phyloP scores from a whole-genome alignment of 495 filamentous ascomycete genomes.

The Beverwykella pulmonaria region DNA sequence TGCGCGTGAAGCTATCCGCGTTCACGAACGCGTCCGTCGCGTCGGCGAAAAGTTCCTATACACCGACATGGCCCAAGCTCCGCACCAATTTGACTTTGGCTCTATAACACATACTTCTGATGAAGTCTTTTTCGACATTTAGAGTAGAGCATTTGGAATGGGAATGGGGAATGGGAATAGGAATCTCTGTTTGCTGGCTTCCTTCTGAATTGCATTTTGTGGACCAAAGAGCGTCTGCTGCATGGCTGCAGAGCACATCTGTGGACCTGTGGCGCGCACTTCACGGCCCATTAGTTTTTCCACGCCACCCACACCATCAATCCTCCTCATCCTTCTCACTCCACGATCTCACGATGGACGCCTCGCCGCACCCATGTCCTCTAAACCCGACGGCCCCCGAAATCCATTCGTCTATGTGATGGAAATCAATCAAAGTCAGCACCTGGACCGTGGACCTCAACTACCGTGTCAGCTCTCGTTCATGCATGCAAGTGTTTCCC shows the following conservation, averaged over 20 bases:
- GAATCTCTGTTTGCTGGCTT: too few relatives aligned
- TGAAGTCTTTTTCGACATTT: too few relatives aligned
- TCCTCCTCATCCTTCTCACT: neutral
- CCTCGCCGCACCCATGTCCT: neutral
- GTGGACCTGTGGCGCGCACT: too few relatives aligned
- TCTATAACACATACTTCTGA: too few relatives aligned
- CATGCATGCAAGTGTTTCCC: slow-evolving; percentile 1
- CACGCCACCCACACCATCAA: neutral
- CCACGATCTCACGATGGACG: neutral
- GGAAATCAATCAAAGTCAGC: slow-evolving; percentile 1
- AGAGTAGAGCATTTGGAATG: too few relatives aligned
- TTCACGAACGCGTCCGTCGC: neutral
- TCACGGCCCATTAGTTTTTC: too few relatives aligned
- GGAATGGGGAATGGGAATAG: too few relatives aligned
- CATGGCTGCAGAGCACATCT: too few relatives aligned
- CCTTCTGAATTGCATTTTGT: too few relatives aligned
- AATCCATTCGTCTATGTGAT: neutral
- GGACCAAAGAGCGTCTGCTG: too few relatives aligned
- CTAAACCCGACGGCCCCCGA: neutral
- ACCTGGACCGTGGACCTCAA: neutral
- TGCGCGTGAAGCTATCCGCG: neutral
- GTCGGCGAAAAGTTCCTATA: neutral
- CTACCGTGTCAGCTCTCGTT: slow-evolving; percentile 18
- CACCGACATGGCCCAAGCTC: neutral
- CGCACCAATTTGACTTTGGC: too few relatives aligned